Conservation (phyloP, 169 alveolate genomes). For the Perkinsus marinus region DNA sequence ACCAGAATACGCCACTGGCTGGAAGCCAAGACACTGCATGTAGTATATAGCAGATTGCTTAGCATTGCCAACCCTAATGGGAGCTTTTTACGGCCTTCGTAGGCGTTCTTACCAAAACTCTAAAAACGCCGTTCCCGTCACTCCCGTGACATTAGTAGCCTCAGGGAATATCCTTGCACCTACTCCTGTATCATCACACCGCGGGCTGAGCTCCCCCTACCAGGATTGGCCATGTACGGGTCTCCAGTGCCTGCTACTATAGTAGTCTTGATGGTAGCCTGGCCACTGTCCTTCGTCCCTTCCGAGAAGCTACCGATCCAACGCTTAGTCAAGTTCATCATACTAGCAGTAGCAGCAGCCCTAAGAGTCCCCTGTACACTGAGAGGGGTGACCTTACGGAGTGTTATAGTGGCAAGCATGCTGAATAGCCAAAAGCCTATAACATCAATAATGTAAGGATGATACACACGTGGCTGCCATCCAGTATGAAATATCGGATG, state of each 20-base stretch:
- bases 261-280: not conserved
- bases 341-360: not conserved
- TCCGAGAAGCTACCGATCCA: not conserved
- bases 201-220: not conserved
- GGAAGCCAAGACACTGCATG: slow-evolving; percentile 34
- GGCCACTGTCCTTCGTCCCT: not conserved
- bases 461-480: too few species aligned
- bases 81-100: too few species aligned
- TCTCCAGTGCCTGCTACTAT: not conserved
- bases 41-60: not conserved
- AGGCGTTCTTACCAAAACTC: not conserved
- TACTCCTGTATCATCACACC: not conserved
- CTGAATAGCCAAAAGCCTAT: too few species aligned
- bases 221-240: not conserved
- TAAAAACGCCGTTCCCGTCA: not conserved
- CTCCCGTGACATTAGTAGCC: not conserved
- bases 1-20: slow-evolving; percentile 52
- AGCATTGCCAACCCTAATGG: not conserved
- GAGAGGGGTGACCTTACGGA: too few species aligned
- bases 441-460: not conserved
- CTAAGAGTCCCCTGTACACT: not conserved
- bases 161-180: not conserved
- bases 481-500: too few species aligned
- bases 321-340: not conserved
- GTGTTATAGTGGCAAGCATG: too few species aligned